Evolutionary conservation across 2,329 filamentous ascomycete species (phyloP), one percentile per base, ranked within the genome.

Genomic region (Pseudogymnoascus sp.): DNA sequence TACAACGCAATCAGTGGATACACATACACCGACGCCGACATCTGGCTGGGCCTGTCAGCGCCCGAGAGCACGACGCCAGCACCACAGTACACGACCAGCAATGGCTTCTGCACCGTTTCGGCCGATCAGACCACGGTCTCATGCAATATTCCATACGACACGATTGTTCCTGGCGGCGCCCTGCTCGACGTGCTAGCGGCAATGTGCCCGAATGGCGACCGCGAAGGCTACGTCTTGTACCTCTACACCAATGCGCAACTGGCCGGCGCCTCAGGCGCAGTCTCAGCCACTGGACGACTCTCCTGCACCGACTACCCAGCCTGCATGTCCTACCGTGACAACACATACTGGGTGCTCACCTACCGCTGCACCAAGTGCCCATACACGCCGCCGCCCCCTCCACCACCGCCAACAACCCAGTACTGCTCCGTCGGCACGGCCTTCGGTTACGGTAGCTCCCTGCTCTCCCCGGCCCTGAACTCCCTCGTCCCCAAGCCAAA

Each of bases 401-500:
- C 41, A 9, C 41, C 41, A 8, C 41, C 41, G 21, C 41, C 41
- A 15, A 48, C 41, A 28, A 10, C 12, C 41, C 3, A 18, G 23
- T 48, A 48, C 41, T 48, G 41, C 23, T 18, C 41, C 23, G 41
- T 48, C 41, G 41, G 41, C n/a, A 48, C 41, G 2, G 41, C 41
- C 41, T 48, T 48, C 9, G 41, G 41, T 4, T 48, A 48, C 41
- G 30, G 41, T 23, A 57, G 55, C 57, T 35, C 58, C 30, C 33
- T 35, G 15, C 7, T 55, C 48, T 15, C 19, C 9, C 15, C 48
- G 19, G 48, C 57, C 57, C 30, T 21, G 23, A 59, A 21, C 18
- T 65, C 5, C 38, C 45, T 23, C 26, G 62, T 35, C n/a, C 41
- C 41, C 7, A 48, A 48, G 41, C 41, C 41, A 12, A 48, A 48